Evolutionary conservation across 2,329 filamentous ascomycete species (phyloP).

Genomic region (Exserohilum turcica): DNA sequence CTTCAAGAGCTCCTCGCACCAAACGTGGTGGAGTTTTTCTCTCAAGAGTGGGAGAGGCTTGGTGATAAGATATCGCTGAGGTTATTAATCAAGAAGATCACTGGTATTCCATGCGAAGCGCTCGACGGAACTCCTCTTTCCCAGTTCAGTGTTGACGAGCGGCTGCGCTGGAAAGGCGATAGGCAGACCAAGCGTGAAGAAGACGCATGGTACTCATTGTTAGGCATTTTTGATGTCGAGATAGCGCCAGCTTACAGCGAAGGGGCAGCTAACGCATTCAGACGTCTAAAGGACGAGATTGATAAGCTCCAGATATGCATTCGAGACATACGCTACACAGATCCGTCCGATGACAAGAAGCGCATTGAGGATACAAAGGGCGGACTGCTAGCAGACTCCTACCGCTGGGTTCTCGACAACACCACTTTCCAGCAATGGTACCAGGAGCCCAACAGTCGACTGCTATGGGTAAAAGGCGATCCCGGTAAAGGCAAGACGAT

Average conservation of each 20-base stretch:
- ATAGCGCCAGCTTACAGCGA: background rate
- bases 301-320: background rate
- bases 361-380: background rate
- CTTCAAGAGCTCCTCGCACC: constrained; percentile 8
- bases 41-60: background rate
- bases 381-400: constrained; percentile 8
- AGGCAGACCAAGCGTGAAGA: background rate
- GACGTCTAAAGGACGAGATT: background rate
- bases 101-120: background rate
- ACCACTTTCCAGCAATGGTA: constrained; percentile 28
- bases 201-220: constrained; percentile 1
- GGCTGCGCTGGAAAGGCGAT: background rate
- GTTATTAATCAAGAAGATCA: background rate
- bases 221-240: background rate
- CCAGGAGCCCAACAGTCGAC: constrained; percentile 5
- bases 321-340: background rate
- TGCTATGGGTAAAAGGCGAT: constrained; percentile 35
- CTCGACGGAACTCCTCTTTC: background rate
- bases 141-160: background rate
- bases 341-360: background rate
- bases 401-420: constrained; percentile 16
- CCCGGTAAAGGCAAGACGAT: constrained; percentile 49
- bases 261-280: background rate
- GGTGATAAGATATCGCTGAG: background rate
- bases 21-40: background rate